Evolutionary conservation across 1,284 basidiomycete species (phyloP).

Genomic region (Puccinia polysora): DNA sequence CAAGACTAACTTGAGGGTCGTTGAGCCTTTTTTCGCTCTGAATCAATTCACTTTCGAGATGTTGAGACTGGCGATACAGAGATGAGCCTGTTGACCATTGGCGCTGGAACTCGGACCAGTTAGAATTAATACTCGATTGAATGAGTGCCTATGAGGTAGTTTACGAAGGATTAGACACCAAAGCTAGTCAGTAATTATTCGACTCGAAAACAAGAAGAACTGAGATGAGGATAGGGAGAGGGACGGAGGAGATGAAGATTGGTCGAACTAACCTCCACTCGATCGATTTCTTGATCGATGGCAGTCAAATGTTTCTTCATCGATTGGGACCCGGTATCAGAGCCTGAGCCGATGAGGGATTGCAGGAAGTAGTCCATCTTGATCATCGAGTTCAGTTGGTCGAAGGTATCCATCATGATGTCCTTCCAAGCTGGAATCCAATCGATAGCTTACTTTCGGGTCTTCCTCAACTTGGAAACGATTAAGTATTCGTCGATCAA

Average conservation of each 20-base stretch:
- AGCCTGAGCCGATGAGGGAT: conserved; percentile 1
- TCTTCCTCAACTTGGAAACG: no score
- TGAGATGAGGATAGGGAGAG: background rate
- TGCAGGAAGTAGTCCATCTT: conserved; percentile 16
- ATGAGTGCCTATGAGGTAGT: conserved; percentile 7
- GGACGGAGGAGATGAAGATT: background rate
- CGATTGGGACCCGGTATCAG: conserved; percentile 26
- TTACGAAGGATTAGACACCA: no score
- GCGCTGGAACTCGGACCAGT: conserved; percentile 30
- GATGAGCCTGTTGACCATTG: conserved; percentile 32
- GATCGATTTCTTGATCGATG: conserved; percentile 37
- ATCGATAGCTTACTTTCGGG: no score
- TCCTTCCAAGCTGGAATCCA: no score
- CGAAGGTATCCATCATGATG: no score
- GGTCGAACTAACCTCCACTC: conserved; percentile 21
- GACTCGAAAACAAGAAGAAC: background rate
- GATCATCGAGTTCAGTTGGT: background rate
- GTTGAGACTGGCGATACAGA: conserved; percentile 16
- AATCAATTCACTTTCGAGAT: conserved; percentile 21
- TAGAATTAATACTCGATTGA: conserved; percentile 31
- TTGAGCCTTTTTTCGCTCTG: conserved; percentile 16
- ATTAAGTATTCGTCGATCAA: no score
- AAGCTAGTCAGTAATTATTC: background rate
- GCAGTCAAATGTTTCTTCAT: conserved; percentile 11
- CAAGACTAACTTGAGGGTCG: conserved; percentile 35